Base-by-base conservation (phyloP, 768 basidiomycete genomes). In the Daedaleopsis nitida region DNA sequence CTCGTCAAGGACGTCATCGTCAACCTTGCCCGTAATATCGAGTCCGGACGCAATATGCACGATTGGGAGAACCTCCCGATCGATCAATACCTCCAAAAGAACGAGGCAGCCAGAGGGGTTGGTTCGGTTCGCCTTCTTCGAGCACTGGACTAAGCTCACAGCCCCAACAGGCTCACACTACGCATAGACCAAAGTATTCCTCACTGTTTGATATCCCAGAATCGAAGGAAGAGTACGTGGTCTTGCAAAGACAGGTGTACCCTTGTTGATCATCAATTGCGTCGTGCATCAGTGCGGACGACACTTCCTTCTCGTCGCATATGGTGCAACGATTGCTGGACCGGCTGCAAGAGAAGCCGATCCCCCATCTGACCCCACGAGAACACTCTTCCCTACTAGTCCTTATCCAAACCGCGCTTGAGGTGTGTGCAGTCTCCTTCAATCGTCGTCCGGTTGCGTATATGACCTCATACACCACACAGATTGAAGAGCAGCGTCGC, bases 361-460 rank as follows among this genome's bases (percentile, higher is more conserved):
- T 92, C 24, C 85, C 91, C 0, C 86, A 89, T 61, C 77, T 98
- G 16, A 87, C 88, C 1, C 78, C 81, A 3, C 88, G 89, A 67
- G 96, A 98, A 70, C 87, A 91, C 55, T 88, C 91, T 0, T 89
- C 94, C 66, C 79, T 98, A 9, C 78, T 89, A 6, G 89, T 92
- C 3, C 80, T 98, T 9, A 88, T 96, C 54, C 91, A 96, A 73
- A 89, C 94, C 8, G 89, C 93, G 0, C 74, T 94, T 16, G 92
- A 96, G 81, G 95, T 90, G 50, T 21, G 57, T 58, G 24, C 37
- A 43, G n/a, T 19, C 19, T 38, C 38, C 6, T 1, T 17, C n/a
- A 27, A 24, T 43, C 16, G 49, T 6, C 34, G 9, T 45, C 42
- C 35, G 13, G 7, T 8, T 50, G 39, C n/a, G 39, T 17, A 3